Evolutionary conservation across 768 basidiomycete genomes (phyloP), one percentile per base, ranked within the genome.

Genomic region (Cystobasidium tubakii): DNA sequence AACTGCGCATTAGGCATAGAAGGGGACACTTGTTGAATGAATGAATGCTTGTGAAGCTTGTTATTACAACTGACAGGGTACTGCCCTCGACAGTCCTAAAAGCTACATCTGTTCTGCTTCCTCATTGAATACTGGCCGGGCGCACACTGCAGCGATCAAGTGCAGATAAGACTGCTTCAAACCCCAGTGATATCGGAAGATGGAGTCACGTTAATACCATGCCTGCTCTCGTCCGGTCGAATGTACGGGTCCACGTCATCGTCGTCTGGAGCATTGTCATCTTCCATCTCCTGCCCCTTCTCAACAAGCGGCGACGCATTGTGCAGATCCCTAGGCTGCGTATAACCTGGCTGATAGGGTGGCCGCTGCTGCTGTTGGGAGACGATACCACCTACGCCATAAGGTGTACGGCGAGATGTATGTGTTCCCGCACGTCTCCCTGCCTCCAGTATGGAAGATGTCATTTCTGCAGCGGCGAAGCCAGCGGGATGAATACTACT

Each of bases 221-320:
- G 25, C 29, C 13, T 34, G 33, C 23, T 60, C 27, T 60, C 57
- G 33, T 60, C 57, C 27, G 57, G 57, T 27, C 57, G 57, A 34
- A 60, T 60, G 27, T 60, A 60, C 29, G 57, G 57, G 21, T 60
- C 57, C 29, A 27, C 57, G 29, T 60, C 57, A 23, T 60, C 57
- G 12, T 60, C 57, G 9, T 27, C 33, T 60, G 25, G 17, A 60
- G 25, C 57, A 29, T 3, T 21, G 21, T 54, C 53, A n/a, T n/a
- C 21, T 54, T n/a, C 21, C 53, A n/a, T 6, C 7, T n/a, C 53
- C 53, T 54, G 6, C 53, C 21, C 15, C 27, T 60, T 19, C 46
- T 50, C 46, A n/a, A n/a, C 21, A 50, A 19, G 10, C n/a, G n/a
- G 12, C 46, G 15, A 15, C 12, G 46, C 10, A 9, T 21, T 50